A percentile compares a stretch with the other conserved stretches of the same genome.
Evolutionary conservation across 257 asterid species (phyloP).

Genomic region (Solanum bukasovii): DNA sequence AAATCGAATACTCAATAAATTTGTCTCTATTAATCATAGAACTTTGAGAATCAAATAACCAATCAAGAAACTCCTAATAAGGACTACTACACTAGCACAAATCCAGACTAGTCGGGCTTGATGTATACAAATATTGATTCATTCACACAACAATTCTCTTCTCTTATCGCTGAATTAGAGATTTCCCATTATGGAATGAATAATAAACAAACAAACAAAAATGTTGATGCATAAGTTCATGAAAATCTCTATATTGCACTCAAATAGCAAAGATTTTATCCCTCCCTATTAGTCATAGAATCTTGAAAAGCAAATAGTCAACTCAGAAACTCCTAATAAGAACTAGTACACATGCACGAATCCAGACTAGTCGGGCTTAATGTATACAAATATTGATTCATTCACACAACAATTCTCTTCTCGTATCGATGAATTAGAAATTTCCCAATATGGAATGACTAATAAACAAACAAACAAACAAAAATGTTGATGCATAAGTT

Average conservation of each 20-base stretch:
- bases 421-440: not conserved
- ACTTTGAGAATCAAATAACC: not conserved
- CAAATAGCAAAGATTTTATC: not conserved
- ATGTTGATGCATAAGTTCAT: not conserved
- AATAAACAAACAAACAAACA: not conserved
- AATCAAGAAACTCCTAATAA: not conserved
- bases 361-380: not conserved
- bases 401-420: not conserved
- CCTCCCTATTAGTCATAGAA: not conserved
- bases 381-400: not conserved
- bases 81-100: not conserved
- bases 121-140: not conserved
- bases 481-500: not conserved
- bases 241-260: not conserved
- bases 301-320: not conserved
- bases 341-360: not conserved
- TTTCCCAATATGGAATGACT: not conserved
- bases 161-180: not conserved
- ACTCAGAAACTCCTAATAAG: not conserved
- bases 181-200: not conserved
- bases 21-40: not conserved
- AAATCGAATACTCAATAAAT: not conserved
- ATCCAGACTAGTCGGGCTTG: not conserved
- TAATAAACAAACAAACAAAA: not conserved
- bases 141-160: not conserved